These are phyloP conservation scores for Termitomyces sp. DNA, from an alignment of 768 basidiomycete species.

Conservation along the genomic window DNA sequence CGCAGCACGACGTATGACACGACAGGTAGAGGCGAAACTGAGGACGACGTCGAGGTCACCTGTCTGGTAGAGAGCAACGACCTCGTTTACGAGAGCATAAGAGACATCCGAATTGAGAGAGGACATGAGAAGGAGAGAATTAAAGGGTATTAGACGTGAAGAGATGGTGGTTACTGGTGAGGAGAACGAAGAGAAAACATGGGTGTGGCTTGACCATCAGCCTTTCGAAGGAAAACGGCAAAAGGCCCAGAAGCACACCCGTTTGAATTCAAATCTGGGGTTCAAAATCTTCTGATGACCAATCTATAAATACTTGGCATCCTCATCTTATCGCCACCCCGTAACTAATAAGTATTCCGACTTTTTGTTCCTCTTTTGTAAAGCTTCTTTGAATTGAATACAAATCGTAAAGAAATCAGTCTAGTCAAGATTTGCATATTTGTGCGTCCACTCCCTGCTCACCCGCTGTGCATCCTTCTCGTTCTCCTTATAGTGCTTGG, in stretches of 20 bases:
- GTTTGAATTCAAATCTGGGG: slow-evolving; percentile 20
- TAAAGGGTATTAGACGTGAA: background rate
- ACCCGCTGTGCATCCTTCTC: slow-evolving; percentile 90
- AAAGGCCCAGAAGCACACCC: slow-evolving; percentile 8
- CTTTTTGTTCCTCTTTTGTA: background rate
- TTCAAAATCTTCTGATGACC: slow-evolving; percentile 17
- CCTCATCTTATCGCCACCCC: slow-evolving; percentile 12
- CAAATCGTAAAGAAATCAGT: background rate
- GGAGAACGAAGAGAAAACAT: slow-evolving; percentile 8
- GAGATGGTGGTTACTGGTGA: slow-evolving; percentile 3
- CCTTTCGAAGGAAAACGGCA: slow-evolving; percentile 12
- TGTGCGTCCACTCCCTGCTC: slow-evolving; percentile 92
- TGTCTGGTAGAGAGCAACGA: slow-evolving; percentile 10
- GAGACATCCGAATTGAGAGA: slow-evolving; percentile 17
- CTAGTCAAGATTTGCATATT: slow-evolving; percentile 51
- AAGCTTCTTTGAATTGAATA: slow-evolving; percentile 2
- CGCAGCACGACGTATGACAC: slow-evolving; percentile 19
- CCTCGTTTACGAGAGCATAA: slow-evolving; percentile 19
- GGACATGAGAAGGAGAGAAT: background rate
- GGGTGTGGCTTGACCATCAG: slow-evolving; percentile 13
- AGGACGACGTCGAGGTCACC: slow-evolving; percentile 15
- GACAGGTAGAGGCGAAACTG: slow-evolving; percentile 21
- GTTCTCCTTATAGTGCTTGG: slow-evolving; percentile 98
- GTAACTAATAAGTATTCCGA: background rate
- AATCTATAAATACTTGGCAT: slow-evolving; percentile 14